Percentiles rank a stretch among this genome's conserved stretches.
These are phyloP conservation scores for Cladophialophora carrionii DNA, from an alignment of 2,329 filamentous ascomycete species.

Conservation along the genomic window DNA sequence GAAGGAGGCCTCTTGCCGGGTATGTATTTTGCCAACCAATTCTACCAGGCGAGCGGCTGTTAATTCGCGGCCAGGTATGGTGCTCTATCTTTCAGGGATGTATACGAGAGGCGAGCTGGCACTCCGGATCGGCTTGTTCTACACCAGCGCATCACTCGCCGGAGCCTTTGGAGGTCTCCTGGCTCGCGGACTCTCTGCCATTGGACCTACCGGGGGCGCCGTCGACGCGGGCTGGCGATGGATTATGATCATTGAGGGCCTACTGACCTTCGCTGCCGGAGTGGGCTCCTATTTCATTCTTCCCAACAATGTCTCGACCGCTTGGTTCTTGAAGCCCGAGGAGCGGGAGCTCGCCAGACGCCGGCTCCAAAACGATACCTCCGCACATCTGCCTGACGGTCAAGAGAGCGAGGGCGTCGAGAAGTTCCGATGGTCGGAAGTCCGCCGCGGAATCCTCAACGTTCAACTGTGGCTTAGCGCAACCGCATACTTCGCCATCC, in stretches of 20 bases:
- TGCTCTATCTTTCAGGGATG: slow-evolving; percentile 52
- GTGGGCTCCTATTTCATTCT: slow-evolving; percentile 57
- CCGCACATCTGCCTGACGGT: slow-evolving; percentile 59
- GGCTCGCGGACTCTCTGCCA: slow-evolving; percentile 82
- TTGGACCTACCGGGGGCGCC: slow-evolving; percentile 58
- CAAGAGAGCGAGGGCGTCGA: slow-evolving; percentile 60
- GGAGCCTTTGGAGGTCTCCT: slow-evolving; percentile 86
- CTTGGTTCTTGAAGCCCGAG: slow-evolving; percentile 68
- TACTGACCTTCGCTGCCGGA: slow-evolving; percentile 45
- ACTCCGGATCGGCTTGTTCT: slow-evolving; percentile 77
- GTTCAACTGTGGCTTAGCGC: slow-evolving; percentile 84
- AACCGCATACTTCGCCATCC: slow-evolving; percentile 71
- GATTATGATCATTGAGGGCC: slow-evolving; percentile 35
- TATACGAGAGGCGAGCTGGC: slow-evolving; percentile 79
- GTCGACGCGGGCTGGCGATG: slow-evolving; percentile 50
- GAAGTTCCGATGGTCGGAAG: slow-evolving; percentile 71
- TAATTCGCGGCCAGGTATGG: slow-evolving; percentile 40
- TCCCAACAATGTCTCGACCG: slow-evolving; percentile 80
- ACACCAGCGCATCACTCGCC: slow-evolving; percentile 77
- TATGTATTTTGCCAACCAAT: neutral
- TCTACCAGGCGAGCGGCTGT: neutral
- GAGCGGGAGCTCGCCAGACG: slow-evolving; percentile 74
- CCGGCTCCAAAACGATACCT: slow-evolving; percentile 71
- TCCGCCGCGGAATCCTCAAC: slow-evolving; percentile 68
- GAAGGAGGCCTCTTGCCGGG: slow-evolving; percentile 49